phyloP scores from a whole-genome alignment of 2,329 filamentous ascomycete genomes.

The Colletotrichum limetticola region DNA sequence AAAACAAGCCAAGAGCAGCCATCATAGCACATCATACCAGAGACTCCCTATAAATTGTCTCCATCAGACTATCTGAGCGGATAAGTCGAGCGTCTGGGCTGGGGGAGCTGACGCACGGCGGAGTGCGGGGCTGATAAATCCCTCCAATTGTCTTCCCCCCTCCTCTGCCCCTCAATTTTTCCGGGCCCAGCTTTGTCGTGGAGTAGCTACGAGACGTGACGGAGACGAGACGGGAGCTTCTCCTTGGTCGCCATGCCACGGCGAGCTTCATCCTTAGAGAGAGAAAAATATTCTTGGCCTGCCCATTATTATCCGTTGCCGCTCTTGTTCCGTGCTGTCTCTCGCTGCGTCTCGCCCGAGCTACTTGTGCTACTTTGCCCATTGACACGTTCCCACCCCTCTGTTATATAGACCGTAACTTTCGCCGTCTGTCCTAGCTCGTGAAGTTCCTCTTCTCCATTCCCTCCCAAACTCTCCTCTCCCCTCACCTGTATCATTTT shows the following conservation, averaged over 20 bases:
- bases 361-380: constrained; percentile 8
- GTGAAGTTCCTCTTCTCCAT: constrained; percentile 4
- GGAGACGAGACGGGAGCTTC: constrained; percentile 15
- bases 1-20: background rate
- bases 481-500: background rate
- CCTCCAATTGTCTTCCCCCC: constrained; percentile 39
- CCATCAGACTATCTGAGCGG: constrained; percentile 1
- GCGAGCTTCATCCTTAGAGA: constrained; percentile 25
- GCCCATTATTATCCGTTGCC: background rate
- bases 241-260: background rate
- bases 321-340: background rate
- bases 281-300: constrained; percentile 4
- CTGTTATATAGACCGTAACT: constrained; percentile 25
- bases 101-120: constrained; percentile 27
- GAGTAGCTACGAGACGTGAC: constrained; percentile 11
- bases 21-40: background rate
- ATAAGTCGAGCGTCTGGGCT: background rate
- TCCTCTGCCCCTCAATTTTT: constrained; percentile 50
- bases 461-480: background rate
- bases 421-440: background rate
- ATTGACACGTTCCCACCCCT: background rate
- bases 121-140: constrained; percentile 34
- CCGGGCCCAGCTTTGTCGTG: constrained; percentile 38
- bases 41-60: background rate
- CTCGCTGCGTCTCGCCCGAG: constrained; percentile 24